Conservation (phyloP, 2,329 filamentous ascomycete genomes). For the Penicillium digitatum region DNA sequence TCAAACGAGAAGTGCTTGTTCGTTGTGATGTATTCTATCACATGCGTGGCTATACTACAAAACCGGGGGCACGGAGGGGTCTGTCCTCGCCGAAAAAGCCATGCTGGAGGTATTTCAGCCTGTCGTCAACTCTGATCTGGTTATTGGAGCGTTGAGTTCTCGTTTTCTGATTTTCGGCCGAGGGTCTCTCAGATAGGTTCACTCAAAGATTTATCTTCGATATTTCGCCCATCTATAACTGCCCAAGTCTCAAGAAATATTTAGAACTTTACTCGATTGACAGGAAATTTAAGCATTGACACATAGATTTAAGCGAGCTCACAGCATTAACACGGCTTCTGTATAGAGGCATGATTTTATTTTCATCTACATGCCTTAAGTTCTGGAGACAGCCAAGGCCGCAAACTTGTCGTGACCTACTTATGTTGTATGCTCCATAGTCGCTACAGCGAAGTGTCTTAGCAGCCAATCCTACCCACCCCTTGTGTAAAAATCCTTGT, state of each 20-base stretch:
- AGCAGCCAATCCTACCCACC: no score
- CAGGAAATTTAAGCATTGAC: neutral
- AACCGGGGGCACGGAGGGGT: neutral
- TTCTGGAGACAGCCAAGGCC: neutral
- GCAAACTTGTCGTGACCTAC: no score
- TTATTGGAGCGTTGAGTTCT: neutral
- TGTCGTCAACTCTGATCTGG: neutral
- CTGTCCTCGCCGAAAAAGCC: neutral
- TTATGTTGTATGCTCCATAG: no score
- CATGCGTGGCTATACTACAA: neutral
- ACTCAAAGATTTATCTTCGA: neutral
- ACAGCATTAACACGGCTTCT: neutral
- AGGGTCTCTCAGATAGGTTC: neutral
- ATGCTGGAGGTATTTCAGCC: neutral
- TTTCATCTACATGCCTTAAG: neutral
- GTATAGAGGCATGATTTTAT: neutral
- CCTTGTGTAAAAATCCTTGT: no score
- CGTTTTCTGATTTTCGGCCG: neutral
- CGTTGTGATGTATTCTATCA: neutral
- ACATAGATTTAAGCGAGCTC: neutral
- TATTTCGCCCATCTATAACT: neutral
- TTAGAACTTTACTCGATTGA: neutral
- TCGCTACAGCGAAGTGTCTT: no score
- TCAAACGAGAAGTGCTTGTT: neutral
- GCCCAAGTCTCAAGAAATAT: no score